Conservation (phyloP, 2,329 filamentous ascomycete genomes). For the Laburnicola sp. region DNA sequence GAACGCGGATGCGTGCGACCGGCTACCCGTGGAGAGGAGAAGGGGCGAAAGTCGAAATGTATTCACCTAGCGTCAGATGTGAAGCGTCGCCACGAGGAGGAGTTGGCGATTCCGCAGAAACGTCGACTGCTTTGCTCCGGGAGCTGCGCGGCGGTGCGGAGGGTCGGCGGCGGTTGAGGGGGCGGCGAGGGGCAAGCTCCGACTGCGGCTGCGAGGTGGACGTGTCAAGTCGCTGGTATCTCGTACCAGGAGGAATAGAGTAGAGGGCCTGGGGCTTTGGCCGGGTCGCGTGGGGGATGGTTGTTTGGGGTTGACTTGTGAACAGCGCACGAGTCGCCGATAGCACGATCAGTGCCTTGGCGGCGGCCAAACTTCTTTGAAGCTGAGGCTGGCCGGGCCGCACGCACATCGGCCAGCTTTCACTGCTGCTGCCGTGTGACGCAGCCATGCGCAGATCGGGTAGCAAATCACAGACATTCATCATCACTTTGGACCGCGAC, state of each 20-base stretch:
- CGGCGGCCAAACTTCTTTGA: slow-evolving; percentile 7
- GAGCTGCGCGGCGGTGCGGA: slow-evolving; percentile 40
- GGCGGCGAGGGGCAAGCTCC: background rate
- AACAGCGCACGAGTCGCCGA: slow-evolving; percentile 11
- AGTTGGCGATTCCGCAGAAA: slow-evolving; percentile 48
- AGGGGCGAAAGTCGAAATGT: slow-evolving; percentile 30
- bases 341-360: slow-evolving; percentile 8
- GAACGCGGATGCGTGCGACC: slow-evolving; percentile 14
- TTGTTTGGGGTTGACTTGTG: slow-evolving; percentile 19
- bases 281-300: slow-evolving; percentile 36
- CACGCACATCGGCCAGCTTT: background rate
- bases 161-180: slow-evolving; percentile 30
- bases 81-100: slow-evolving; percentile 44
- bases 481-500: no score
- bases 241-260: slow-evolving; percentile 29
- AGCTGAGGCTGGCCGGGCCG: slow-evolving; percentile 1
- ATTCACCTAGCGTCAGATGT: slow-evolving; percentile 47
- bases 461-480: no score
- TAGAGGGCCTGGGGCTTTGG: slow-evolving; percentile 34
- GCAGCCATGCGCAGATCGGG: background rate
- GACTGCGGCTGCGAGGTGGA: slow-evolving; percentile 23
- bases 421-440: background rate
- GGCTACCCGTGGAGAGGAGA: slow-evolving; percentile 27
- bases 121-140: slow-evolving; percentile 35
- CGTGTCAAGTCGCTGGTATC: slow-evolving; percentile 25